phyloP scores from a whole-genome alignment of 2,329 filamentous ascomycete species.

The Colletotrichum higginsianum region DNA sequence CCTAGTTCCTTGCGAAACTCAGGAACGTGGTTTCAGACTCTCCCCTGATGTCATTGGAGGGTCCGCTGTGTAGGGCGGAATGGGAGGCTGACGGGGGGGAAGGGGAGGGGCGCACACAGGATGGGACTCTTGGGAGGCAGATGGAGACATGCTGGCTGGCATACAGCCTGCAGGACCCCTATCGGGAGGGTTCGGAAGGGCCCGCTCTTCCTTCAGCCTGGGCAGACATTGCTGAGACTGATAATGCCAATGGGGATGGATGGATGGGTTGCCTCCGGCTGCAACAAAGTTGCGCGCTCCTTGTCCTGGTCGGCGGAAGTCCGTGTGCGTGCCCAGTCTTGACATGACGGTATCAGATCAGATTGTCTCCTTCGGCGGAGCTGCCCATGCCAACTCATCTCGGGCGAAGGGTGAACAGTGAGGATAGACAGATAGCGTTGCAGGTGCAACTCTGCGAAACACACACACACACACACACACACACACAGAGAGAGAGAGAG shows the following conservation, averaged over 20 bases:
- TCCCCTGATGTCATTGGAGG: slow-evolving; percentile 41
- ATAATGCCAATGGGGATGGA: neutral
- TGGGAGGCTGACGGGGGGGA: neutral
- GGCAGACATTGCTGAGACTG: neutral
- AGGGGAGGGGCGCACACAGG: no score
- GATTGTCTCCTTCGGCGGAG: neutral
- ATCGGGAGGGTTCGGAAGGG: slow-evolving; percentile 41
- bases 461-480: no score
- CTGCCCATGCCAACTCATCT: neutral
- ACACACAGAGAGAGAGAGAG: neutral
- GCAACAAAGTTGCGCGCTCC: slow-evolving; percentile 4
- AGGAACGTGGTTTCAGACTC: slow-evolving; percentile 41
- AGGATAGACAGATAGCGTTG: slow-evolving; percentile 6
- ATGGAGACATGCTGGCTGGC: slow-evolving; percentile 16
- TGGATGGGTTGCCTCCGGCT: slow-evolving; percentile 29
- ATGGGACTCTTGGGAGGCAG: neutral
- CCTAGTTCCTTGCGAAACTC: slow-evolving; percentile 23
- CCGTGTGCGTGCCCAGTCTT: neutral
- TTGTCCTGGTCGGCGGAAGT: slow-evolving; percentile 20
- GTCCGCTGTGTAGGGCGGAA: slow-evolving; percentile 30
- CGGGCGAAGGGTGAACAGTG: neutral
- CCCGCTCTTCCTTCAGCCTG: slow-evolving; percentile 35
- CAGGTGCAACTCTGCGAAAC: neutral
- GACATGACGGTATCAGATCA: neutral
- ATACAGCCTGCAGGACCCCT: slow-evolving; percentile 42